Conservation (phyloP, 257 asterid genomes). For the Phtheirospermum japonicum region DNA sequence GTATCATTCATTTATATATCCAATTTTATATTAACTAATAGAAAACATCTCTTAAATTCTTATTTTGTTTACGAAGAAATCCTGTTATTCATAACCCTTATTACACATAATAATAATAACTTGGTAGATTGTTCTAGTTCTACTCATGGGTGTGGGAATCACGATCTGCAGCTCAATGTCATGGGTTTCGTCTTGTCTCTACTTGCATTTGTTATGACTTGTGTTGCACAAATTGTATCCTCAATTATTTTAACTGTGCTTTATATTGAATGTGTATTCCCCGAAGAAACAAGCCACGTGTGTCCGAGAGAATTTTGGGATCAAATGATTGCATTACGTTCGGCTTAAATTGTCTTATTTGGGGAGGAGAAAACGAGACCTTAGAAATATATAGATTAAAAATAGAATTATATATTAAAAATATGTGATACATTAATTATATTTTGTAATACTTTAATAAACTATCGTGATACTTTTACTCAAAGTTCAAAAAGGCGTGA, state of each 20-base stretch:
- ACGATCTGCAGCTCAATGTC: conserved; percentile 86
- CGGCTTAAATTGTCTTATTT: too few species aligned
- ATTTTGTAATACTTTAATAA: too few species aligned
- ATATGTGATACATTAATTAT: too few species aligned
- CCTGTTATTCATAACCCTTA: not conserved
- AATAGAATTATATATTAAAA: too few species aligned
- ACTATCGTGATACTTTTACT: too few species aligned
- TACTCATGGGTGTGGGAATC: conserved; percentile 91
- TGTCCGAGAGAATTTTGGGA: too few species aligned
- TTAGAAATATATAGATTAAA: too few species aligned
- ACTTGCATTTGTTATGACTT: conserved; percentile 78
- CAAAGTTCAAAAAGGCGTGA: too few species aligned
- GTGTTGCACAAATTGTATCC: conserved; percentile 95
- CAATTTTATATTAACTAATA: not conserved
- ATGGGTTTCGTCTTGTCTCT: conserved; percentile 75
- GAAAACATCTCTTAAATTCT: not conserved
- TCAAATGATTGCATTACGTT: too few species aligned
- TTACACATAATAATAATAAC: not conserved
- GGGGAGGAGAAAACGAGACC: too few species aligned
- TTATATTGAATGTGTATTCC: not conserved
- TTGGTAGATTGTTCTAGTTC: conserved; percentile 33
- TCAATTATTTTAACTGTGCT: conserved; percentile 22
- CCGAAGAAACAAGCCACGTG: conserved; percentile 9
- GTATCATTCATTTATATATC: not conserved
- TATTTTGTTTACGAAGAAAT: conserved; percentile 1